Evolutionary conservation across 305 asterid species (phyloP), one percentile per base, ranked within the genome.

Genomic region (Fraxinus latifolia): DNA sequence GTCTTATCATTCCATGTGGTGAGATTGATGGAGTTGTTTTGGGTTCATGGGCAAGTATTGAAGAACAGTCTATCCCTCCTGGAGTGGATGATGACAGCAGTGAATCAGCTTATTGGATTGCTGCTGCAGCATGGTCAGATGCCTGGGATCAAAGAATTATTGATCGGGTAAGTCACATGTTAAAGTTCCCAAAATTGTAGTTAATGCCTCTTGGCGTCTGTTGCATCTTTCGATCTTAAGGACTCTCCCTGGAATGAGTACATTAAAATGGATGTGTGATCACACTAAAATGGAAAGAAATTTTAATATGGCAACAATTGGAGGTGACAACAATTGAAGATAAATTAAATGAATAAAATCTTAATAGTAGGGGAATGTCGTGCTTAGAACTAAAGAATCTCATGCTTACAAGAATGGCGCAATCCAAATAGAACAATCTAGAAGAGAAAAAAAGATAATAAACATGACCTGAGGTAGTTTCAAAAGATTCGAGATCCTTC

Each of bases 121-220:
- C 97, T 74, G 99, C 99, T 81, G 97, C 90, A 50, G 92, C 92
- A 70, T 96, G 99, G 99, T 93, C 94, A 75, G 97, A 91, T 89
- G 94, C 91, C 86, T 96, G 99, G 99, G 99, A 96, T 87, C 98
- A 92, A 88, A 91, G 89, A 88, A 88, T 88, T 84, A 89, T 94
- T 87, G 97, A 94, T 83, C 97, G 99, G 80, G 99, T 93, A 88
- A 93, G 97, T 90, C 58, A 60, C 74, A 74, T 79, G 60, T 77
- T 79, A 42, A 55, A 27, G 27, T 81, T 81, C 50, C 60, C 74
- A 77, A 42, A 15, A 75, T 85, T 31, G 81, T 72, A 77, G 34
- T 60, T 74, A 75, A 9, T 27, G 36, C 34, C 70, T 32, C 32
- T 70, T 70, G 25, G 12, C n/a, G 21, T 70, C 25, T 29, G 76